A percentile compares a stretch with the other conserved stretches of the same genome.
phyloP scores from a whole-genome alignment of 2,329 filamentous ascomycete genomes.

The Cladosporium sp. region DNA sequence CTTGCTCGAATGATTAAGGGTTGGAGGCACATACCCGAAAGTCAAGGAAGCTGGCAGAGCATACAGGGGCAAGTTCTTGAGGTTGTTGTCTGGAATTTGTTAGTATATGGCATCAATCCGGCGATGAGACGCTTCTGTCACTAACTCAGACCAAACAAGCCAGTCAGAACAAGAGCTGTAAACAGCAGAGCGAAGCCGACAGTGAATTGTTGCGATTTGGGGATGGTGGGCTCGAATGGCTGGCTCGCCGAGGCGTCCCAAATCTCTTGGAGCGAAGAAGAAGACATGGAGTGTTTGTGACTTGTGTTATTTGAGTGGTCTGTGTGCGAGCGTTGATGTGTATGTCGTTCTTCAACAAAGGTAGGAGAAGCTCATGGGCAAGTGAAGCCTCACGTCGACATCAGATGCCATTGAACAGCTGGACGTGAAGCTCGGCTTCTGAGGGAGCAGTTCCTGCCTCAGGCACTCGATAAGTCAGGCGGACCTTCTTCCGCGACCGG shows the following conservation, averaged over 20 bases:
- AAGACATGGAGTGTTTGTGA: constrained; percentile 54
- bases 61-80: constrained; percentile 70
- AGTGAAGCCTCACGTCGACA: not conserved
- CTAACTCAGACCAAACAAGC: constrained; percentile 82
- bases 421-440: constrained; percentile 8
- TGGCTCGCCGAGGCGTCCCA: constrained; percentile 90
- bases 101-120: too few relatives aligned
- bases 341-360: not conserved
- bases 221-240: constrained; percentile 75
- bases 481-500: not conserved
- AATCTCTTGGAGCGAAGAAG: constrained; percentile 73
- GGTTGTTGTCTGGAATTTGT: constrained; percentile 65
- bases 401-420: constrained; percentile 11
- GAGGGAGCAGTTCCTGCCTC: not conserved
- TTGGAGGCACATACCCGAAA: constrained; percentile 66
- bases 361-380: not conserved
- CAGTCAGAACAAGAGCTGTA: constrained; percentile 65
- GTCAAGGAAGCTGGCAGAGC: constrained; percentile 84
- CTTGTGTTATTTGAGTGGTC: not conserved
- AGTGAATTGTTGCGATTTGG: constrained; percentile 79
- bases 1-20: not conserved
- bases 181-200: constrained; percentile 74
- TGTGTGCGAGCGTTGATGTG: not conserved
- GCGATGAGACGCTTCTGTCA: not conserved
- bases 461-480: constrained; percentile 7